Conservation (phyloP, 352 stramenopile genomes). For the Phytophthora sp. region DNA sequence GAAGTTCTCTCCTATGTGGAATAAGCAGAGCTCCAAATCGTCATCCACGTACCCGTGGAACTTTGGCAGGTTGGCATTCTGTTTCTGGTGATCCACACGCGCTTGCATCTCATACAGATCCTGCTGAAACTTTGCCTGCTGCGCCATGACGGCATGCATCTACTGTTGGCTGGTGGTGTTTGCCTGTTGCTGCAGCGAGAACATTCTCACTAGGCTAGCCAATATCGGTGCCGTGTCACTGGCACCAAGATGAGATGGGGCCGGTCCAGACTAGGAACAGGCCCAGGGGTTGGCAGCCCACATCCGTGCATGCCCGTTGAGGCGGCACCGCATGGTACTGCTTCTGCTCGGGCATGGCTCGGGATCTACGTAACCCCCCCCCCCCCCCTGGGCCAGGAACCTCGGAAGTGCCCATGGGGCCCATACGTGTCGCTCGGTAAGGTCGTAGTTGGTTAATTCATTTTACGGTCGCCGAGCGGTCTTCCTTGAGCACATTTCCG, state of each 20-base stretch:
- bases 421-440: slow-evolving; percentile 2
- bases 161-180: slow-evolving; percentile 8
- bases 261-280: too few relatives aligned
- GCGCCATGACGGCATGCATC: slow-evolving; percentile 10
- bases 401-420: not conserved
- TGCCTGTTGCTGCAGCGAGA: slow-evolving; percentile 9
- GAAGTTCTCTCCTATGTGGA: slow-evolving; percentile 18
- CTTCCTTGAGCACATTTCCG: slow-evolving; percentile 4
- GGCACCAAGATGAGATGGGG: not conserved
- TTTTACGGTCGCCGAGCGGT: slow-evolving; percentile 1
- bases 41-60: slow-evolving; percentile 6
- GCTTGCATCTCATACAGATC: slow-evolving; percentile 20
- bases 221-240: not conserved
- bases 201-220: not conserved
- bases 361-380: not conserved
- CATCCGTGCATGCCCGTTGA: not conserved
- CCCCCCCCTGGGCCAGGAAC: not conserved
- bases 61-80: slow-evolving; percentile 4
- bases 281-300: not conserved
- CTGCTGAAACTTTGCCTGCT: slow-evolving; percentile 14
- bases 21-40: slow-evolving; percentile 16
- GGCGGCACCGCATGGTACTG: not conserved
- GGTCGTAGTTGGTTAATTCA: slow-evolving; percentile 10
- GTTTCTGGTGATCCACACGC: slow-evolving; percentile 3
- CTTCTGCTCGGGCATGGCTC: not conserved